phyloP scores from a whole-genome alignment of 2,329 filamentous ascomycete species.

The Xylariomycetidae sp. region DNA sequence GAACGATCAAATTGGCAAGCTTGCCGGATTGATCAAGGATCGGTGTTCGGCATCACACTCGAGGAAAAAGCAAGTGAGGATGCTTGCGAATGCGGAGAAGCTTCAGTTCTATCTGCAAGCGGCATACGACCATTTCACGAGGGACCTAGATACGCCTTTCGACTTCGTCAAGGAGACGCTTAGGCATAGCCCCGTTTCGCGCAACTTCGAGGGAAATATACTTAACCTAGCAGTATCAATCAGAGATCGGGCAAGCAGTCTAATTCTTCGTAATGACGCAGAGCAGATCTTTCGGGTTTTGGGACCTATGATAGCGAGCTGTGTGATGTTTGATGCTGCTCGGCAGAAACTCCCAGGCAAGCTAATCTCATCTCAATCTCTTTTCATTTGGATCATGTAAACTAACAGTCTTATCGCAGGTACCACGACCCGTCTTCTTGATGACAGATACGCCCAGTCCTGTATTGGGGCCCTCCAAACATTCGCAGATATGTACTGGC shows the following conservation, averaged over 20 bases:
- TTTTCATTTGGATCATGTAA: too few relatives aligned
- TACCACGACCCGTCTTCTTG: slow-evolving; percentile 24
- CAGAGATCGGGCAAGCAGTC: slow-evolving; percentile 16
- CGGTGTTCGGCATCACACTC: slow-evolving; percentile 35
- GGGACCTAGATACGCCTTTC: slow-evolving; percentile 26
- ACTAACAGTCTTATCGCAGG: too few relatives aligned
- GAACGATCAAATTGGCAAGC: slow-evolving; percentile 40
- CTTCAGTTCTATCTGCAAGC: slow-evolving; percentile 28
- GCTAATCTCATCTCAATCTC: neutral
- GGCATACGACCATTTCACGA: slow-evolving; percentile 28
- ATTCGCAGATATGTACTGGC: slow-evolving; percentile 27
- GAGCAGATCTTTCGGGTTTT: slow-evolving; percentile 27
- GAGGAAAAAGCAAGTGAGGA: slow-evolving; percentile 37
- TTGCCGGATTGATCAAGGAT: slow-evolving; percentile 37
- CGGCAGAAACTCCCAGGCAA: slow-evolving; percentile 26
- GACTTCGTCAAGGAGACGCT: slow-evolving; percentile 30
- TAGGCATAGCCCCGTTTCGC: slow-evolving; percentile 25
- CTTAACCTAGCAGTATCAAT: slow-evolving; percentile 24
- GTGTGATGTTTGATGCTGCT: slow-evolving; percentile 29
- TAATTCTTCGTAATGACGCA: slow-evolving; percentile 14
- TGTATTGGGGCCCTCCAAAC: slow-evolving; percentile 25
- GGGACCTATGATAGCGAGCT: slow-evolving; percentile 28
- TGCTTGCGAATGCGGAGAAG: slow-evolving; percentile 25
- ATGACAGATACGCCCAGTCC: slow-evolving; percentile 26
- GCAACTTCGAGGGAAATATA: slow-evolving; percentile 29